Base-by-base conservation (phyloP, 2,329 filamentous ascomycete species). In the Zalaria obscura region DNA sequence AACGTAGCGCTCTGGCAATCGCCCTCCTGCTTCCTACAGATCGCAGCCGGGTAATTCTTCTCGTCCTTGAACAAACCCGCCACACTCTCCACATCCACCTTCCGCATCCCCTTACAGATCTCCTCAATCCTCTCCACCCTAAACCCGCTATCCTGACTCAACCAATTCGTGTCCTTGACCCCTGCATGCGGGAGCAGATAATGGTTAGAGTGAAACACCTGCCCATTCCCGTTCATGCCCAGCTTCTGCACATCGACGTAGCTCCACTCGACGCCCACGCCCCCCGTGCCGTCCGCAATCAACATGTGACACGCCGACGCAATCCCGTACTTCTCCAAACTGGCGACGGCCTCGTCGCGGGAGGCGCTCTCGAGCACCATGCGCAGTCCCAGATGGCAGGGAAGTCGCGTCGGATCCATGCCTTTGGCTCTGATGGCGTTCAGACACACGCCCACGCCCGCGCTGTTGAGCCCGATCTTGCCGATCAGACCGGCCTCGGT, bases 401-500 rank as follows among this genome's bases (percentile, higher is more conserved):
- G 76, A 3, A 80, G 49, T 5, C 65, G 67, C 1, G 56, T 55
- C 2, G 56, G 49, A 49, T 75, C 64, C 38, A 78, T 67, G 1
- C 75, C 74, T 2, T 66, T 63, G 3, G 72, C 73, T 33, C 67
- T 65, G 45, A 81, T 76, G 0, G 76, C 78, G 45, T 81, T 81
- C 5, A 80, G 60, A 35, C 70, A 72, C 0, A 70, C 69, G 0
- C 75, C 76, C 0, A 81, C 73, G 0, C 76, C 74, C 0, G 55
- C 51, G 10, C 59, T 61, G 50, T 82, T 82, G 48, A 80, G 63
- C 0, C 78, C 78, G 25, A 81, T 79, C 55, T 82, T 82, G 9
- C 75, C 76, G 29, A 81, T 68, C 25, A 78, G 67, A 9, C 75
- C 75, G 0, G 68, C 72, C 51, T 78, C 75, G 0, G 74, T 78